Evolutionary conservation across 306 rosid species (phyloP).

Genomic region (Sophora flavescens): DNA sequence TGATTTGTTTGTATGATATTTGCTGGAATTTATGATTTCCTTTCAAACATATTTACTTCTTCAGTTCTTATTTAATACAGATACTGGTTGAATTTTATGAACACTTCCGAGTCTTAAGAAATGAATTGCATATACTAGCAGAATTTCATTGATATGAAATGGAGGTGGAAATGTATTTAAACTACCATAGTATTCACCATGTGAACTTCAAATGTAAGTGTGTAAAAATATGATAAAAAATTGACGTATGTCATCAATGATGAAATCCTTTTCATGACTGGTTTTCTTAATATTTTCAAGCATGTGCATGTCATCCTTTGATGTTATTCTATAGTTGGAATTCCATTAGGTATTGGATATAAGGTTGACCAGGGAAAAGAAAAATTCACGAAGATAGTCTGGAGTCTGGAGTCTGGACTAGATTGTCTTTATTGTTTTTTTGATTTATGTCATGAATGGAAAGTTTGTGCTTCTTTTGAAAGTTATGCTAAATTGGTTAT

Average conservation of each 20-base stretch:
- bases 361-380: constrained; percentile 1
- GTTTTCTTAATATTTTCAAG: no score
- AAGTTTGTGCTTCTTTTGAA: not conserved
- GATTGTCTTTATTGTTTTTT: constrained; percentile 12
- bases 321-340: no score
- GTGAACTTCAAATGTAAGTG: no score
- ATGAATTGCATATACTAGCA: no score
- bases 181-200: no score
- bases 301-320: no score
- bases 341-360: constrained; percentile 16
- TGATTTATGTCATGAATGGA: constrained; percentile 10
- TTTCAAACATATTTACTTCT: no score
- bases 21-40: no score
- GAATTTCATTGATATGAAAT: no score
- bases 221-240: no score
- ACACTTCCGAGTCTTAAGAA: constrained; percentile 16
- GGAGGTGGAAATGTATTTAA: no score
- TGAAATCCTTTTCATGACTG: not conserved
- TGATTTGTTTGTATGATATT: no score
- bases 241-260: constrained; percentile 9
- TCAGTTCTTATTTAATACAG: constrained; percentile 5
- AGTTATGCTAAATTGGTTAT: constrained; percentile 32
- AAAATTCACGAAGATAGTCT: not conserved
- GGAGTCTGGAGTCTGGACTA: constrained; percentile 2
- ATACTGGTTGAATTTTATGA: not conserved